A percentile compares a stretch with the other conserved stretches of the same genome.
Conservation (phyloP, 129 eudicot genomes). For the Erigeron canadensis region DNA sequence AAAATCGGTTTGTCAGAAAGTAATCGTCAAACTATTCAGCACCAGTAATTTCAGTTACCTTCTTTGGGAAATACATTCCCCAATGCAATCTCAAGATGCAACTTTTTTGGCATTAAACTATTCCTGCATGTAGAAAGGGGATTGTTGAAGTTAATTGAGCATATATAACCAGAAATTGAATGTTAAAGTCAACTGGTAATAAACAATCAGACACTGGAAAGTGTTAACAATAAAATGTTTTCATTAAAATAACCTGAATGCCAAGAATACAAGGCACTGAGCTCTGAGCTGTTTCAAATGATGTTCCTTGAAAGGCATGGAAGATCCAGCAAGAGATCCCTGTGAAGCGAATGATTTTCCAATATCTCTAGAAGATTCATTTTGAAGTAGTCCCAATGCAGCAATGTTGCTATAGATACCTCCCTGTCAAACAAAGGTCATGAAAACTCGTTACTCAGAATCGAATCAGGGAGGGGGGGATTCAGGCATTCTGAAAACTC, state of each 20-base stretch:
- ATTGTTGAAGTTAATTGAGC: background rate
- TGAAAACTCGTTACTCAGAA: too few relatives aligned
- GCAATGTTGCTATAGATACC: constrained; percentile 40
- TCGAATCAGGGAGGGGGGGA: too few relatives aligned
- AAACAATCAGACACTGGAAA: constrained; percentile 12
- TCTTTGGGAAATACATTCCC: constrained; percentile 73
- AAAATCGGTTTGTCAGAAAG: background rate
- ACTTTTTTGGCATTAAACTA: constrained; percentile 74
- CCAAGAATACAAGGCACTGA: constrained; percentile 94
- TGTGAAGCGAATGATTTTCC: constrained; percentile 61
- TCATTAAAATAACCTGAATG: constrained; percentile 61
- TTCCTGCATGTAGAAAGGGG: constrained; percentile 50
- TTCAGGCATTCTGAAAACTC: too few relatives aligned
- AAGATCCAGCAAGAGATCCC: constrained; percentile 36
- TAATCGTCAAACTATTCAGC: background rate
- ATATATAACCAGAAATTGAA: constrained; percentile 12
- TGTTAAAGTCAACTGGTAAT: constrained; percentile 7
- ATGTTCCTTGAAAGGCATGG: constrained; percentile 87
- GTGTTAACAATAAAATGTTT: background rate
- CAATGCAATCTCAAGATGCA: constrained; percentile 96
- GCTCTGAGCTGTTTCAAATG: constrained; percentile 97
- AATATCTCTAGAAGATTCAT: constrained; percentile 56
- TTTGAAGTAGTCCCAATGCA: constrained; percentile 53
- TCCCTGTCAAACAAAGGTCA: constrained; percentile 44
- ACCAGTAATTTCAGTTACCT: constrained; percentile 43